Evolutionary conservation across 495 filamentous ascomycete genomes (phyloP).

Genomic region (Xylaria cubensis): DNA sequence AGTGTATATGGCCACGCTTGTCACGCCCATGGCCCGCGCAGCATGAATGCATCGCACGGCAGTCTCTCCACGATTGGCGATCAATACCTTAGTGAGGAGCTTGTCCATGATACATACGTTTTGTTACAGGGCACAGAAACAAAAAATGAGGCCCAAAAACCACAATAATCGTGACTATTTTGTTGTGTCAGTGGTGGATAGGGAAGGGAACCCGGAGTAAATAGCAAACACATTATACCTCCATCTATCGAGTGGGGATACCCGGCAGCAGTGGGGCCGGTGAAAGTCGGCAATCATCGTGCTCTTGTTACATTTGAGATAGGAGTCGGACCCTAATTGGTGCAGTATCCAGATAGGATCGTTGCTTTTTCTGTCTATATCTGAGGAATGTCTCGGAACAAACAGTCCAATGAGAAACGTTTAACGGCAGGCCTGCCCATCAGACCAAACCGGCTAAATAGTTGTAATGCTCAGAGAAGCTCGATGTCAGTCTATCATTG

Average conservation of each 20-base stretch:
- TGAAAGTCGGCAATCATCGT: not conserved
- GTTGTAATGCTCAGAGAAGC: not conserved
- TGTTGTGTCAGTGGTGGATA: not conserved
- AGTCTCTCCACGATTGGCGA: constrained; percentile 66
- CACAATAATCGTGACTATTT: not conserved
- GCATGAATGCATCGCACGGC: constrained; percentile 56
- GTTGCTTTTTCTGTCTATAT: not conserved
- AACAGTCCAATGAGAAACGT: not conserved
- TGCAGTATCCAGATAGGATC: not conserved
- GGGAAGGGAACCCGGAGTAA: not conserved
- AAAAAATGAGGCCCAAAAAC: not conserved
- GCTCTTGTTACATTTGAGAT: not conserved
- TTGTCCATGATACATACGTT: not conserved
- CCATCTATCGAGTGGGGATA: not conserved
- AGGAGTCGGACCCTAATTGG: not conserved
- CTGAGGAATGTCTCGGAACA: not conserved
- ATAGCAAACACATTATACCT: not conserved
- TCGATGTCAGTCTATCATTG: not conserved
- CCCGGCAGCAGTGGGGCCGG: not conserved
- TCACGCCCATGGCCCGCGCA: constrained; percentile 49
- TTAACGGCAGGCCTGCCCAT: not conserved
- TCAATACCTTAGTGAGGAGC: constrained; percentile 28
- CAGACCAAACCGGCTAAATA: not conserved
- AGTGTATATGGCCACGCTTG: constrained; percentile 51
- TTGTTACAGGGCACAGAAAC: not conserved